Evolutionary conservation across 805 yeast genomes (phyloP).

Genomic region (Metschnikowia arizonensis): DNA sequence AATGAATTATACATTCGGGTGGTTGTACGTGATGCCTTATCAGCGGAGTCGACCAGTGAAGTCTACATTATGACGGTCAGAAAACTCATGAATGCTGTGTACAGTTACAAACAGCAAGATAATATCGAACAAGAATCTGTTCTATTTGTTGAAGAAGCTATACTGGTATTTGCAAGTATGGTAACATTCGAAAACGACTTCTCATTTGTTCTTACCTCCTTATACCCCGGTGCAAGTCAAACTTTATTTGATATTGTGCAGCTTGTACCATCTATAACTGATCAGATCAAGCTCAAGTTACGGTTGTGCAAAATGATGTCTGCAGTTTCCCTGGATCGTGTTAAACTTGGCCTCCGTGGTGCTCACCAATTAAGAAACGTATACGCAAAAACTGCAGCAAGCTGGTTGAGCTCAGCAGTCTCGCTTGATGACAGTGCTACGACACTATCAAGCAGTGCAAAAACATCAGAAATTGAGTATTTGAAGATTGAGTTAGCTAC

Average conservation of each 20-base stretch:
- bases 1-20: slow-evolving; percentile 58
- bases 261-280: slow-evolving; percentile 25
- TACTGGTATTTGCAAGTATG: slow-evolving; percentile 43
- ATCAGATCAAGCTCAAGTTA: slow-evolving; percentile 37
- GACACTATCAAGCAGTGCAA: background rate
- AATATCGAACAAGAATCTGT: slow-evolving; percentile 27
- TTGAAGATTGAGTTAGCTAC: slow-evolving; percentile 56
- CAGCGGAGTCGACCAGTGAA: slow-evolving; percentile 59
- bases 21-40: slow-evolving; percentile 65
- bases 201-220: slow-evolving; percentile 30
- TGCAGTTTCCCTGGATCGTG: slow-evolving; percentile 33
- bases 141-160: slow-evolving; percentile 46
- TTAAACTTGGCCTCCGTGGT: slow-evolving; percentile 36
- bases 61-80: slow-evolving; percentile 47
- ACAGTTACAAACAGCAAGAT: slow-evolving; percentile 27
- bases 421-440: slow-evolving; percentile 26
- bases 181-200: slow-evolving; percentile 32
- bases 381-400: slow-evolving; percentile 43
- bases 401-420: slow-evolving; percentile 54
- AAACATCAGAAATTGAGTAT: slow-evolving; percentile 38
- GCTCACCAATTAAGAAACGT: slow-evolving; percentile 46
- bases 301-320: slow-evolving; percentile 39
- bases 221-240: slow-evolving; percentile 29
- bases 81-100: slow-evolving; percentile 39
- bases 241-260: slow-evolving; percentile 27